Percentiles rank a stretch among this genome's conserved stretches.
Conservation (phyloP, 441 rosid genomes). For the Corymbia calophylla region DNA sequence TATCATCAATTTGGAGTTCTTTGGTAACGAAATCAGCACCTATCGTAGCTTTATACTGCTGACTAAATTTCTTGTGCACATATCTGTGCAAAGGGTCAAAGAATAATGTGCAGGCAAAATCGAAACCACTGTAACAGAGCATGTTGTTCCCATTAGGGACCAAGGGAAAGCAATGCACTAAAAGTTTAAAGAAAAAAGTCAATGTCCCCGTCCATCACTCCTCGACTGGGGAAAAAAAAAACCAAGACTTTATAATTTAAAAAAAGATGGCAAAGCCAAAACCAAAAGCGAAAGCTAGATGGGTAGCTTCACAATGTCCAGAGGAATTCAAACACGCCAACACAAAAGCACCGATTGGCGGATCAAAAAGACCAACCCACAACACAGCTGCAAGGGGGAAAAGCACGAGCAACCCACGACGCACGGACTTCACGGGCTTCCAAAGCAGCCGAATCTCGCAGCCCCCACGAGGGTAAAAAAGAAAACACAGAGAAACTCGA, state of each 20-base stretch:
- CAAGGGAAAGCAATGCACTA: not conserved
- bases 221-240: not conserved
- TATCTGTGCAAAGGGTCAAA: constrained; percentile 55
- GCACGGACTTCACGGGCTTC: not conserved
- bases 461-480: not conserved
- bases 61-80: constrained; percentile 88
- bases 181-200: not conserved
- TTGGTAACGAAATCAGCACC: constrained; percentile 98
- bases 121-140: not conserved
- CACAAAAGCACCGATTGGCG: not conserved
- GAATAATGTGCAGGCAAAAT: not conserved
- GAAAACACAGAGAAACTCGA: not conserved
- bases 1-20: constrained; percentile 89
- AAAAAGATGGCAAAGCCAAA: not conserved
- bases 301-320: not conserved
- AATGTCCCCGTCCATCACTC: not conserved
- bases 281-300: not conserved
- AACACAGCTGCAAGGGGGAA: not conserved
- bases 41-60: constrained; percentile 94
- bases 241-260: not conserved
- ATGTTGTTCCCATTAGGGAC: not conserved
- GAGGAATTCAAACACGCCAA: not conserved
- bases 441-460: not conserved
- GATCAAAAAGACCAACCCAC: not conserved
- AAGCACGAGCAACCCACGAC: not conserved